Conservation (phyloP, 805 yeast genomes). For the Ogataea paraovalis region DNA sequence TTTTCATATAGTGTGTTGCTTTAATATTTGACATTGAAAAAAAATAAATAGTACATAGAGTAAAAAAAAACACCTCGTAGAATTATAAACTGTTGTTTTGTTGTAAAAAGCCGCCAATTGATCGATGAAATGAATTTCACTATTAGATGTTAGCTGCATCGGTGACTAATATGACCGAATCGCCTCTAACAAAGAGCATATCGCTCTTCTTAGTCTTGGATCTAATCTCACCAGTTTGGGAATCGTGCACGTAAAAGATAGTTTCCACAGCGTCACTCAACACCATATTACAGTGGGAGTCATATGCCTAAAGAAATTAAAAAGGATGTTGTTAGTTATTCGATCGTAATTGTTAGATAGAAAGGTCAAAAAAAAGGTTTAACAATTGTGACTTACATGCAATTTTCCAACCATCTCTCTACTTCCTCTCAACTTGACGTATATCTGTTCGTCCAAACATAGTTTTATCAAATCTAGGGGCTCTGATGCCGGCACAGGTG, state of each 20-base stretch:
- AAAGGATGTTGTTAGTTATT: too few species aligned
- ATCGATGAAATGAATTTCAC: too few species aligned
- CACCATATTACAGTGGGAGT: conserved; percentile 94
- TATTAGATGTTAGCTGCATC: conserved; percentile 29
- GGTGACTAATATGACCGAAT: conserved; percentile 79
- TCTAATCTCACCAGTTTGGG: conserved; percentile 39
- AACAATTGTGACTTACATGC: conserved; percentile 48
- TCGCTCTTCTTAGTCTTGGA: conserved; percentile 59
- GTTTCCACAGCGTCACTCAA: conserved; percentile 90
- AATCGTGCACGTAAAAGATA: conserved; percentile 54
- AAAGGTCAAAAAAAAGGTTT: not conserved
- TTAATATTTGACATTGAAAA: not conserved
- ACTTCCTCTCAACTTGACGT: conserved; percentile 89
- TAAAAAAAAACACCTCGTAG: not conserved
- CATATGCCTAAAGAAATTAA: conserved; percentile 56
- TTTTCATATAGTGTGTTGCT: too few species aligned
- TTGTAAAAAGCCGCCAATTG: too few species aligned
- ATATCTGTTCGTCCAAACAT: conserved; percentile 80
- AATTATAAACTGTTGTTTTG: not conserved
- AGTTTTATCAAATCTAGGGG: conserved; percentile 89
- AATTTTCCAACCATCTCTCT: conserved; percentile 86
- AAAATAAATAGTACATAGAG: not conserved
- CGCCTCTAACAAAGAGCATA: conserved; percentile 97
- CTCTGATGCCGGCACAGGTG: conserved; percentile 40
- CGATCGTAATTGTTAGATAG: too few species aligned